phyloP scores from a whole-genome alignment of 192 early-diverging fungal species.

The Helicostylum pulchrum region DNA sequence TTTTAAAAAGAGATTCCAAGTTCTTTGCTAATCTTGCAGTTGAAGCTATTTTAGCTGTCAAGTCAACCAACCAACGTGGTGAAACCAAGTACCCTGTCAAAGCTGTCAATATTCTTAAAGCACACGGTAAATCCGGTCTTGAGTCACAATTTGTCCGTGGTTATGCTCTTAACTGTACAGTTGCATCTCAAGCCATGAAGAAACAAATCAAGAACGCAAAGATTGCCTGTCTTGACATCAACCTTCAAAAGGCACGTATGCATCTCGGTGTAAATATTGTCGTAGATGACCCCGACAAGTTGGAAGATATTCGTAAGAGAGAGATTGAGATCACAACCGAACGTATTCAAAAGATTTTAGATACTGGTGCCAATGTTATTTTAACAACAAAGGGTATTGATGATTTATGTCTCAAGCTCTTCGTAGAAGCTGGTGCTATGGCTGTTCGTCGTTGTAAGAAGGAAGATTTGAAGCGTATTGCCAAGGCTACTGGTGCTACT shows the following conservation, averaged over 20 bases:
- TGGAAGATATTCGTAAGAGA: conserved; percentile 93
- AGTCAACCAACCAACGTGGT: conserved; percentile 76
- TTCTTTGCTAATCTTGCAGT: conserved; percentile 97
- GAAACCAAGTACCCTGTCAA: conserved; percentile 94
- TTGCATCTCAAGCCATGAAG: conserved; percentile 94
- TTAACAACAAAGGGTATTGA: conserved; percentile 99
- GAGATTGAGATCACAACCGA: conserved; percentile 90
- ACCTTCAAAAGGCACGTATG: conserved; percentile 98
- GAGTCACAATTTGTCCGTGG: conserved; percentile 89
- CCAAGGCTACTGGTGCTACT: conserved; percentile 94
- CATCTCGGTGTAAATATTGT: conserved; percentile 97
- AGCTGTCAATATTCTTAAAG: conserved; percentile 96
- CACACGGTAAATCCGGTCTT: conserved; percentile 87
- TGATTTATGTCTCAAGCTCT: conserved; percentile 96
- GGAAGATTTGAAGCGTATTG: conserved; percentile 97
- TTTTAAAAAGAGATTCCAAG: conserved; percentile 72
- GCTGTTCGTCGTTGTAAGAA: conserved; percentile 94
- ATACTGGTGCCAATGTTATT: conserved; percentile 93
- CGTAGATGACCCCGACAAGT: conserved; percentile 96
- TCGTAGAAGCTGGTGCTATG: conserved; percentile 98
- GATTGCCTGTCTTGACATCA: conserved; percentile 98
- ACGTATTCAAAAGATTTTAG: conserved; percentile 92
- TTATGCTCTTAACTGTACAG: conserved; percentile 97
- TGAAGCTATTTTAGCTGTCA: conserved; percentile 90
- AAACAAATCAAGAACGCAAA: conserved; percentile 84